Percentiles rank a stretch among this genome's conserved stretches.
Conservation (phyloP, 306 rosid species). For the Acacia crassicarpa region DNA sequence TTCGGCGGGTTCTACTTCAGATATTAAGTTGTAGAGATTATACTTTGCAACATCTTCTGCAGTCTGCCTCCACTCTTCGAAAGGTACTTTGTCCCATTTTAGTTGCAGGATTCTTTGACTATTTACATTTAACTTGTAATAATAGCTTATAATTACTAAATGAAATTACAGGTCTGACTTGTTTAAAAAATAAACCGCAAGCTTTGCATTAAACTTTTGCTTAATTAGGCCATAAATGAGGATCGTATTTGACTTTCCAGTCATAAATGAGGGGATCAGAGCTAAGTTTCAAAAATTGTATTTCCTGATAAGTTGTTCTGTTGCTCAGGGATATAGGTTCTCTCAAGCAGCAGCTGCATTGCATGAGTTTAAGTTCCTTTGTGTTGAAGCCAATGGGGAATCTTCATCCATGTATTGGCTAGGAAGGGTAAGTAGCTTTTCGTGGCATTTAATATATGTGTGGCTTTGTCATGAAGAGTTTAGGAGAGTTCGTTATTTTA, state of each 20-base stretch:
- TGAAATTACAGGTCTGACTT: not conserved
- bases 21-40: constrained; percentile 68
- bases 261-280: not conserved
- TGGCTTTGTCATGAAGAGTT: no score
- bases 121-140: not conserved
- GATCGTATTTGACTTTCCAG: not conserved
- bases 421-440: constrained; percentile 69
- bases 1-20: constrained; percentile 84
- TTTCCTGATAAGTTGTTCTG: constrained; percentile 32
- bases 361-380: constrained; percentile 83
- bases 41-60: constrained; percentile 73
- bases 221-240: not conserved
- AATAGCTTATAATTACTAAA: not conserved
- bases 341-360: constrained; percentile 92
- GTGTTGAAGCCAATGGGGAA: constrained; percentile 60
- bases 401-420: constrained; percentile 70
- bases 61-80: constrained; percentile 82
- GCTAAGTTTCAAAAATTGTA: not conserved
- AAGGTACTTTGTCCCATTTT: constrained; percentile 52
- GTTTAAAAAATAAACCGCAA: not conserved
- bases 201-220: not conserved
- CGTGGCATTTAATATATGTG: not conserved
- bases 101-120: not conserved
- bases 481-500: not conserved
- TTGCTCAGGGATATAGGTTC: constrained; percentile 80